A percentile compares a stretch with the other conserved stretches of the same genome.
phyloP scores from a whole-genome alignment of 768 basidiomycete species.

The Clavaria fumosa region DNA sequence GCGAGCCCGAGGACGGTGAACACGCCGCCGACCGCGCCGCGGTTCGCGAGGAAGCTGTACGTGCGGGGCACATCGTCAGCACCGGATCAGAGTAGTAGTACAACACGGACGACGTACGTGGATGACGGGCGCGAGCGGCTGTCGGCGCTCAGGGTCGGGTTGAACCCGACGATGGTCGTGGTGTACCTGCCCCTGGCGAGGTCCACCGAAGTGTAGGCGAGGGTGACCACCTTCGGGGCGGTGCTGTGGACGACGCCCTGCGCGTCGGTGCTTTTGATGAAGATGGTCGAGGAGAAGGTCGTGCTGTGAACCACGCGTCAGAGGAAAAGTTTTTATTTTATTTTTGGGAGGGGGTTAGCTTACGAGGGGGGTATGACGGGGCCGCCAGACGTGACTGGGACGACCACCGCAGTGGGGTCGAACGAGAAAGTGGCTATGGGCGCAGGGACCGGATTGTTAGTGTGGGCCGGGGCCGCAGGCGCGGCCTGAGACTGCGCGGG shows the following conservation, averaged over 20 bases:
- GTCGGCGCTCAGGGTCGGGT: slow-evolving; percentile 53
- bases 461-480: too few relatives aligned
- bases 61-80: too few relatives aligned
- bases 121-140: slow-evolving; percentile 19
- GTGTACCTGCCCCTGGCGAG: slow-evolving; percentile 38
- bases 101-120: slow-evolving; percentile 15
- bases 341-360: too few relatives aligned
- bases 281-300: slow-evolving; percentile 37
- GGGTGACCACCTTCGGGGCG: slow-evolving; percentile 43
- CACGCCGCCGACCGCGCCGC: slow-evolving; percentile 82
- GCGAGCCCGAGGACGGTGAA: slow-evolving; percentile 88
- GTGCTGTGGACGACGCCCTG: slow-evolving; percentile 31
- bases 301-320: slow-evolving; percentile 32
- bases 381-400: slow-evolving; percentile 3
- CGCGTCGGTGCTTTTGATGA: slow-evolving; percentile 44
- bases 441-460: too few relatives aligned
- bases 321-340: slow-evolving; percentile 9
- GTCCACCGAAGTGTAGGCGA: slow-evolving; percentile 36
- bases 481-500: too few relatives aligned
- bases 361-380: slow-evolving; percentile 5
- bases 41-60: slow-evolving; percentile 76
- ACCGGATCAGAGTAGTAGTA: slow-evolving; percentile 1
- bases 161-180: slow-evolving; percentile 47
- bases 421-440: slow-evolving; percentile 9
- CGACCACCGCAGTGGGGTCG: slow-evolving; percentile 13